Evolutionary conservation across 2,329 filamentous ascomycete genomes (phyloP), one percentile per base, ranked within the genome.

Genomic region (Ophiobolus disseminans): DNA sequence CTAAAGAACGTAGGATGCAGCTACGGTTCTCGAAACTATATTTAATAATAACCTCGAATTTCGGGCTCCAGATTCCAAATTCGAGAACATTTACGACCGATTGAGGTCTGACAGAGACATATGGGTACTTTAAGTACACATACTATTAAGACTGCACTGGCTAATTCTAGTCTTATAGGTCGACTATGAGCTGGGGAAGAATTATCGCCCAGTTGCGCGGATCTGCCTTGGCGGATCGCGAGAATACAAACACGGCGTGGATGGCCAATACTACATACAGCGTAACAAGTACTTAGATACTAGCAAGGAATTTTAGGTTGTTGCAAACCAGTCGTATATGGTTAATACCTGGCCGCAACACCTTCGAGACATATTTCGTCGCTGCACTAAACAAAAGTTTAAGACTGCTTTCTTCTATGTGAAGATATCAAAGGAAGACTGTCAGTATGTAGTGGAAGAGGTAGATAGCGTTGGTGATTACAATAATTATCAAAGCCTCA

Each of bases 21-120:
- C 21, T 10, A 20, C 44, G 26, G 40, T 40, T 49, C 40, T 49
- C 31, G 9, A 49, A 25, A 44, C 40, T 44, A 49, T 49, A 21
- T 49, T 49, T 4, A 45, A 49, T 31, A 49, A 40, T 37, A 44
- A 49, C 45, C 40, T 49, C 35, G 14, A 49, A 30, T 49, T 32
- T 40, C 10, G 10, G 40, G 40, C 40, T 23, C 34, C 9, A 39
- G 23, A 45, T 21, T 39, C 35, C 4, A 45, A 45, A 35, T 45
- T 45, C 20, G 35, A 5, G 32, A 19, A 25, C 2, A 45, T 45
- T 28, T 45, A 23, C 7, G 10, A 45, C 34, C 4, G 5, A 20
- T 39, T 45, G 9, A 45, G 39, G 23, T 34, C 42, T 2, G 39
- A 45, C 39, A 9, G 39, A 45, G 35, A 25, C 17, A 17, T 45